These are phyloP conservation scores for sunflower (Helianthus annuus) DNA, from an alignment of 129 eudicot species.

Conservation along the genomic window HanXRQr2.0-SUNRISE NC_035433.2:54581565-54582064, in stretches of 20 bases:
- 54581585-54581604: no score
- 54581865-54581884: conserved; percentile 91
- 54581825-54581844: not conserved
- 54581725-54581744: no score
- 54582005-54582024: not conserved
- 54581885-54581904: conserved; percentile 89
- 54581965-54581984: conserved; percentile 79
- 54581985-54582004: conserved; percentile 73
- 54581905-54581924: conserved; percentile 94
- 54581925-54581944: conserved; percentile 96
- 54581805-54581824: not conserved
- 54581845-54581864: conserved; percentile 73
- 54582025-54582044: not conserved
- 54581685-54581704: no score
- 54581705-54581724: no score
- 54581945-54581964: conserved; percentile 90
- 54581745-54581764: no score
- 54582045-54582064: not conserved
- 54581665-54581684: no score
- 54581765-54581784: not conserved
- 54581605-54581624: no score
- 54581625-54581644: no score
- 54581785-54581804: not conserved
- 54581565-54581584: no score
- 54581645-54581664: no score